phyloP scores from a whole-genome alignment of 108 stramenopile species.

The Heterococcus sp. region DNA sequence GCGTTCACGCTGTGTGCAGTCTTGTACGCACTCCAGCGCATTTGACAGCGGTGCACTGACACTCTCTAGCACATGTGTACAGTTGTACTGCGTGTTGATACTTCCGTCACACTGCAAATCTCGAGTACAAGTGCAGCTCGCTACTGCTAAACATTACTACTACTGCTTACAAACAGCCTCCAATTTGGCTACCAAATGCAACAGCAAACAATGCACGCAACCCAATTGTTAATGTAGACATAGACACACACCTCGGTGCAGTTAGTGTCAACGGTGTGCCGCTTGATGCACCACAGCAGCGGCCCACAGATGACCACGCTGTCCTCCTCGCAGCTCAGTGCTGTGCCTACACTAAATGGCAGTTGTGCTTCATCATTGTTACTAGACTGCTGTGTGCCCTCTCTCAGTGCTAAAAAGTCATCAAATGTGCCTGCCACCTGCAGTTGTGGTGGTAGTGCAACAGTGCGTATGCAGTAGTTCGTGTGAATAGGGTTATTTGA shows the following conservation, averaged over 20 bases:
- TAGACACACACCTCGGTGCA: too few relatives aligned
- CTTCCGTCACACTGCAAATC: not conserved
- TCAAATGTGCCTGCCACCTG: not conserved
- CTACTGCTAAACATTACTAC: not conserved
- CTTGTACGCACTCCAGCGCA: too few relatives aligned
- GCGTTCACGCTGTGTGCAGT: too few relatives aligned
- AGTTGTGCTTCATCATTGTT: not conserved
- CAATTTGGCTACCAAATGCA: not conserved
- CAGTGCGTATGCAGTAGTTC: too few relatives aligned
- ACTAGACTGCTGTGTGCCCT: not conserved
- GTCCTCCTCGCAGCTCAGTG: not conserved
- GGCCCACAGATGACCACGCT: not conserved
- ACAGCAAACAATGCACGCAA: too few relatives aligned
- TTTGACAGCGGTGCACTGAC: too few relatives aligned
- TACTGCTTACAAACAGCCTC: not conserved
- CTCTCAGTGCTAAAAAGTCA: not conserved
- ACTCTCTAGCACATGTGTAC: too few relatives aligned
- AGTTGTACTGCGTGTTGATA: too few relatives aligned
- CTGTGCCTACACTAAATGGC: not conserved
- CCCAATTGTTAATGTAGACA: too few relatives aligned
- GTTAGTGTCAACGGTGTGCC: too few relatives aligned
- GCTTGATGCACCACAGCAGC: not conserved
- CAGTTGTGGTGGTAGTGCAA: too few relatives aligned
- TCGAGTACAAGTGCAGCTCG: not conserved
- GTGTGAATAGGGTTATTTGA: too few relatives aligned